Evolutionary conservation across 768 basidiomycete genomes (phyloP), one percentile per base, ranked within the genome.

Genomic region (Paxillus involutus): DNA sequence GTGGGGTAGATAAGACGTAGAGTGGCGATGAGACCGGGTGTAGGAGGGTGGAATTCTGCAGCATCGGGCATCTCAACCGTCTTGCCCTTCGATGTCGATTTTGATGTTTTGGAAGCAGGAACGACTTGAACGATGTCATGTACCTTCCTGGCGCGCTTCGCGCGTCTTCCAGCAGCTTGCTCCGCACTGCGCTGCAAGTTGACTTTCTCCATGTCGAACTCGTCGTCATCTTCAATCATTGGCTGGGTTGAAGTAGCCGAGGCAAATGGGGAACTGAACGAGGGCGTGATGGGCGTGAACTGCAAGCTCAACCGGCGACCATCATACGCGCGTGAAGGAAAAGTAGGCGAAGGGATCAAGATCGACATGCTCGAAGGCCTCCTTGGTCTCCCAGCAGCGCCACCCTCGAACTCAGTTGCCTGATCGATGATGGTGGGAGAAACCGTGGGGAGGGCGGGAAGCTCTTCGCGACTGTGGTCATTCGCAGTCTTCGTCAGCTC

Each of bases 1-100:
- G 82, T 83, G 3, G 87, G 88, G 66, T 83, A 86, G 55, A 87
- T 76, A 7, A 69, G 71, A 53, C 79, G 79, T 14, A 88, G 59
- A 21, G 85, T 78, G 0, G 68, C 47, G 7, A 70, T 43, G n/a
- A 70, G 61, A 52, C 69, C 59, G 1, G 63, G 68, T 12, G 50
- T 13, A 3, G 57, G 40, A 33, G 47, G 13, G 6, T 43, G 17
- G 26, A 37, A 4, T 10, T 55, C 49, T 1, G 55, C 16, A 8
- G 44, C 12, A 3, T 21, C 17, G 10, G 64, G 47, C 5, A 44
- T 47, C 26, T n/a, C 58, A 55, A 2, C 39, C n/a, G 6, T 16
- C 26, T 50, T 43, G 47, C 40, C 33, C 6, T 37, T 49, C 30
- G 40, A 48, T 33, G 42, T 33, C 11, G 52, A 42, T 11, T 49